Percentiles rank a stretch among this genome's conserved stretches.
Conservation (phyloP, 257 asterid species). For the Jacaranda mimosifolia region DNA sequence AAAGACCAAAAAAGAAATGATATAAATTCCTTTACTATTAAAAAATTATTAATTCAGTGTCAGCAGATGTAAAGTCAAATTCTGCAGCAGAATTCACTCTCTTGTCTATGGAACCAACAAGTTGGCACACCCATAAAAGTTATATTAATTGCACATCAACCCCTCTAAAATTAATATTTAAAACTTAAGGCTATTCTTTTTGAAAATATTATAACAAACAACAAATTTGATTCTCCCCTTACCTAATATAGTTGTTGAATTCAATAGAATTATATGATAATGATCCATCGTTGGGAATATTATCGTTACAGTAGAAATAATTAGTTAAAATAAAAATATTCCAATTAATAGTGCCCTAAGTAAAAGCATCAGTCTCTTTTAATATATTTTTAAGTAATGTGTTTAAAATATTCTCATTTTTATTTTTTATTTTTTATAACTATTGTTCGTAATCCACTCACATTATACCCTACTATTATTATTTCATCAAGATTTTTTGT, state of each 20-base stretch:
- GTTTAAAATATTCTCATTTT: too few species aligned
- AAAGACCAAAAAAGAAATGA: conserved; percentile 10
- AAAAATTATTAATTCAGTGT: conserved; percentile 26
- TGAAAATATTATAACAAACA: background rate
- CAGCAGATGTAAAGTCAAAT: conserved; percentile 31
- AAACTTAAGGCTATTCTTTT: background rate
- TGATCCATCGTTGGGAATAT: background rate
- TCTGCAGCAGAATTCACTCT: conserved; percentile 28
- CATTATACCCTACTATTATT: too few species aligned
- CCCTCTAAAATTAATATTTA: conserved; percentile 9
- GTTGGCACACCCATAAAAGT: conserved; percentile 18
- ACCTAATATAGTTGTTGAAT: conserved; percentile 21
- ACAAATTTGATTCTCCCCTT: background rate
- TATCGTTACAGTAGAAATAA: too few species aligned
- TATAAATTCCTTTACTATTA: conserved; percentile 3
- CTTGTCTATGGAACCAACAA: conserved; percentile 6
- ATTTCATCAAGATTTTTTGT: too few species aligned
- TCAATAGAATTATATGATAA: background rate
- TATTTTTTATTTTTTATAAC: too few species aligned
- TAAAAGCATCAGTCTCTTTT: background rate
- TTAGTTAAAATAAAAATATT: background rate
- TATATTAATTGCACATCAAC: conserved; percentile 25
- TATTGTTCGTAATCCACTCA: too few species aligned
- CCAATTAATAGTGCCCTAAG: background rate
- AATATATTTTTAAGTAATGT: too few species aligned